Conservation (phyloP, 208 protist genomes). For the Leishmania aethiopica region DNA sequence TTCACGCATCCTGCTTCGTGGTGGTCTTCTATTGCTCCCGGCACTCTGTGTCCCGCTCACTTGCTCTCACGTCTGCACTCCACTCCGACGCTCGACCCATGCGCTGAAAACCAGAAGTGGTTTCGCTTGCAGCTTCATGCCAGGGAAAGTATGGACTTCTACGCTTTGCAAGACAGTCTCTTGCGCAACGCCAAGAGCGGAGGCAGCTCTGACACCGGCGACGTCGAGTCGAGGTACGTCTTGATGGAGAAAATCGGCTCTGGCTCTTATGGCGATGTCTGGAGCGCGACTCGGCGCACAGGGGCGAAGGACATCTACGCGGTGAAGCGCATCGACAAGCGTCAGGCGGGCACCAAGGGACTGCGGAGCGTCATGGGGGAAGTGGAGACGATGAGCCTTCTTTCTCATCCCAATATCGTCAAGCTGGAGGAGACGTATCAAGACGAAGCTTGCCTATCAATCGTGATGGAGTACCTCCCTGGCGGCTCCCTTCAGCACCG, state of each 20-base stretch:
- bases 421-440: slow-evolving; percentile 88
- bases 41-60: neutral
- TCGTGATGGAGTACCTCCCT: slow-evolving; percentile 93
- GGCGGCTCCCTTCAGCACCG: slow-evolving; percentile 72
- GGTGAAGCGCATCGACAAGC: slow-evolving; percentile 88
- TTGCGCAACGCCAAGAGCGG: slow-evolving; percentile 19
- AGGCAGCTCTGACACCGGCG: slow-evolving; percentile 13
- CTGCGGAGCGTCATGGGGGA: slow-evolving; percentile 83
- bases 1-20: neutral
- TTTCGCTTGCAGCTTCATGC: neutral
- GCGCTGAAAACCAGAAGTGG: neutral
- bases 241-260: slow-evolving; percentile 77
- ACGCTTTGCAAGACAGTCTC: slow-evolving; percentile 73
- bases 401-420: slow-evolving; percentile 93
- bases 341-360: slow-evolving; percentile 59
- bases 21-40: slow-evolving; percentile 6
- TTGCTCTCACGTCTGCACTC: slow-evolving; percentile 2
- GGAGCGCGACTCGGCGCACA: slow-evolving; percentile 55
- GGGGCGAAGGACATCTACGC: slow-evolving; percentile 53
- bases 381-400: slow-evolving; percentile 90
- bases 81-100: neutral
- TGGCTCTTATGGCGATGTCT: slow-evolving; percentile 85
- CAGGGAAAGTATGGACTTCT: slow-evolving; percentile 65
- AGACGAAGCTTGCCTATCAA: slow-evolving; percentile 75
- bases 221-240: slow-evolving; percentile 55